Evolutionary conservation across 2,329 filamentous ascomycete genomes (phyloP), one percentile per base, ranked within the genome.

Genomic region (Ophiostoma ips): DNA sequence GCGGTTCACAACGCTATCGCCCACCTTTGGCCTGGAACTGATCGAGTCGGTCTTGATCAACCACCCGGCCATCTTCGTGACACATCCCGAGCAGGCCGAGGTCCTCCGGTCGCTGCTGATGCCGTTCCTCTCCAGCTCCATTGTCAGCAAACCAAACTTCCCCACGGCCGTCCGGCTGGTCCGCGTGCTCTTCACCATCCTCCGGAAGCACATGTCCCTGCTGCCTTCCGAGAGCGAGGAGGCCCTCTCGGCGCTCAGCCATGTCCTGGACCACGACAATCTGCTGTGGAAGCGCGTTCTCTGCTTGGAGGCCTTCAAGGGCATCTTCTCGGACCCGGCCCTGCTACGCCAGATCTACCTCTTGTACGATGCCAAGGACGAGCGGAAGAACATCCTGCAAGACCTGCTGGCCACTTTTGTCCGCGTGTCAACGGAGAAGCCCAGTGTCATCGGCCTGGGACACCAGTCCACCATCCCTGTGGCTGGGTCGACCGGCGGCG

Each of bases 21-120:
- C 87, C 58, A 83, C 85, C 0, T 92, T 94, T 58, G 86, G 88
- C 6, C 69, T 98, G 1, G 92, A 98, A 62, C 73, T 96, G 50
- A 87, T 98, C 58, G 89, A 95, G 65, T 90, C 87, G 1, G 81
- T 95, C 48, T 70, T 98, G 52, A 83, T 84, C 21, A 94, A 89
- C 58, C 87, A 95, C 68, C 77, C 82, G n/a, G 71, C 74, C 48
- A 78, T 94, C 28, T 92, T 96, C 63, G 71, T 81, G 16, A 71
- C 73, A 3, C 88, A 95, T 60, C 73, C 79, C 0, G 89, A 95
- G 60, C 84, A 94, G 63, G 77, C 84, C 5, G 76, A 90, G 56
- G 78, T 94, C 35, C 71, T 96, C 35, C 80, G 85, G 24, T 72
- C 75, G 3, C 76, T 84, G 46, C 77, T 95, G 2, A 84, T 95